A percentile compares a stretch with the other conserved stretches of the same genome.
Conservation (phyloP, 306 rosid species). For the Trifolium repens region DNA sequence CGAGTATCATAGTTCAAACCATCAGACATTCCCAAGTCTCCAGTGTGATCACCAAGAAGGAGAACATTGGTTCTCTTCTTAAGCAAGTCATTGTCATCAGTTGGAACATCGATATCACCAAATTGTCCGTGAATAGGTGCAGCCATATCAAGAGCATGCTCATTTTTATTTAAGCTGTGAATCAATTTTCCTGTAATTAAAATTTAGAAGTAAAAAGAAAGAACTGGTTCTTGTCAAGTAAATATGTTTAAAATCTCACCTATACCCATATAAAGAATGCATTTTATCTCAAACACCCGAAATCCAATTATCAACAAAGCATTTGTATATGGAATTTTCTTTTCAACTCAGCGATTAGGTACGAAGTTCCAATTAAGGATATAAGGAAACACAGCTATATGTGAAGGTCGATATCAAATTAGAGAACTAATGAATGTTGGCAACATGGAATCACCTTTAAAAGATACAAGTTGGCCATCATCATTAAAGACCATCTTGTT, state of each 20-base stretch:
- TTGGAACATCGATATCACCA: conserved; percentile 61
- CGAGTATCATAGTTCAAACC: conserved; percentile 83
- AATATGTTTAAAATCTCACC: not conserved
- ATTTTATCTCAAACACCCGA: conserved; percentile 20
- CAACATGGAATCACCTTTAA: conserved; percentile 66
- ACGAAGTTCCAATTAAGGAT: not conserved
- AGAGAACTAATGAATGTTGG: conserved; percentile 3
- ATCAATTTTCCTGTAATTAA: conserved; percentile 77
- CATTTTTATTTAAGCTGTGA: conserved; percentile 91
- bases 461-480: conserved; percentile 64
- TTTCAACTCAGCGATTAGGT: conserved; percentile 16
- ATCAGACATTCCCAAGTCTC: conserved; percentile 94
- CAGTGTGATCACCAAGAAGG: conserved; percentile 91
- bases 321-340: not conserved
- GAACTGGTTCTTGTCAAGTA: conserved; percentile 17
- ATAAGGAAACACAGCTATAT: not conserved
- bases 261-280: not conserved
- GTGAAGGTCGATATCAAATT: conserved; percentile 25
- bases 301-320: conserved; percentile 20
- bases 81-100: conserved; percentile 59
- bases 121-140: conserved; percentile 75
- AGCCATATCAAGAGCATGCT: conserved; percentile 95
- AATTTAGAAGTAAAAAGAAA: conserved; percentile 26
- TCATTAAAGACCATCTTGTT: conserved; percentile 84
- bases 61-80: conserved; percentile 85